A percentile compares a stretch with the other conserved stretches of the same genome.
Evolutionary conservation across 768 basidiomycete species (phyloP).

Genomic region (Kwoniella mangroviensis): DNA sequence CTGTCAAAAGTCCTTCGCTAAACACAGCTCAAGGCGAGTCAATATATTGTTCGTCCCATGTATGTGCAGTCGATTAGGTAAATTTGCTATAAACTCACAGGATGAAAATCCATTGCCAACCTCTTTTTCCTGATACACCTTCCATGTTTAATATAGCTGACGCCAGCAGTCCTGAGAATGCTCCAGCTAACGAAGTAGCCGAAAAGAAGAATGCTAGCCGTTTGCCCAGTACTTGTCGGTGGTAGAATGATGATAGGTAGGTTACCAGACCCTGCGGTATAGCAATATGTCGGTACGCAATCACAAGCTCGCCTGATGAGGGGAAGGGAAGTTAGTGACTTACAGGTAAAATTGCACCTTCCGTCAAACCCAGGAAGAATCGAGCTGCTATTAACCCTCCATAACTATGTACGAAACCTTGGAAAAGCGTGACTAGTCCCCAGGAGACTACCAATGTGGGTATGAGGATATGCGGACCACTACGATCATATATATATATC

Average conservation of each 20-base stretch:
- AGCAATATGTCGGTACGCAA: not conserved
- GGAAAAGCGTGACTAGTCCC: constrained; percentile 70
- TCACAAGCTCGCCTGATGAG: not conserved
- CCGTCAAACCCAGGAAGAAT: constrained; percentile 47
- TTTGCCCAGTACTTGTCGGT: constrained; percentile 43
- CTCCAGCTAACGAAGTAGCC: constrained; percentile 48
- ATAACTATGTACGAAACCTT: constrained; percentile 57
- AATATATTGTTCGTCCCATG: not conserved
- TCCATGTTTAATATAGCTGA: constrained; percentile 52
- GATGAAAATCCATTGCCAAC: constrained; percentile 50
- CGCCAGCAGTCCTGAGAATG: constrained; percentile 60
- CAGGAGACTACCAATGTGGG: constrained; percentile 70
- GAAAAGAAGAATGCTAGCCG: constrained; percentile 53
- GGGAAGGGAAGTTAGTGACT: not conserved
- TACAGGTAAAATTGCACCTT: constrained; percentile 49
- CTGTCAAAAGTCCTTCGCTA: constrained; percentile 68
- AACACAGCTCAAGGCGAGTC: not conserved
- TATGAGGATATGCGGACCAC: constrained; percentile 67
- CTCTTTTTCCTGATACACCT: constrained; percentile 57
- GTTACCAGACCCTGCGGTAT: constrained; percentile 37
- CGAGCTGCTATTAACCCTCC: constrained; percentile 44
- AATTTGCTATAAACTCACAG: constrained; percentile 15
- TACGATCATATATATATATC: constrained; percentile 36
- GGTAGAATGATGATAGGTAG: constrained; percentile 47
- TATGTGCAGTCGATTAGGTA: not conserved